A percentile compares a stretch with the other conserved stretches of the same genome.
phyloP scores from a whole-genome alignment of 2,329 filamentous ascomycete genomes.

The Pseudocercospora fuligena region DNA sequence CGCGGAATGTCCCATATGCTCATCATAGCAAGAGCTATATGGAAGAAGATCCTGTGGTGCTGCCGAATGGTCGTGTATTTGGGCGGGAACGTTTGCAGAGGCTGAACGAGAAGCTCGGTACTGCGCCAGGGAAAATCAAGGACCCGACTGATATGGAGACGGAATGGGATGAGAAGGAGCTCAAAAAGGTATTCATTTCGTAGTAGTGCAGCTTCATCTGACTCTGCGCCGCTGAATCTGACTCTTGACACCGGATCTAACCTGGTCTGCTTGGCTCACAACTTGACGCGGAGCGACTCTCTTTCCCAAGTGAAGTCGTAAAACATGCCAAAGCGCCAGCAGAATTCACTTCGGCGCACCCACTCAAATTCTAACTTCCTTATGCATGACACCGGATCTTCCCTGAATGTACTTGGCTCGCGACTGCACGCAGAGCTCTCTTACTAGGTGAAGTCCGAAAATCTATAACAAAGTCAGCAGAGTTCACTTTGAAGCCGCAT shows the following conservation, averaged over 20 bases:
- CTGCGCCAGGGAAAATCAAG: constrained; percentile 69
- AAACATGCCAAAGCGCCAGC: background rate
- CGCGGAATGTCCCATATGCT: constrained; percentile 86
- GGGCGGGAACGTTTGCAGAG: constrained; percentile 74
- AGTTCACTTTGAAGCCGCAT: background rate
- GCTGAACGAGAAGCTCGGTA: constrained; percentile 78
- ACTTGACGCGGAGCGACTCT: background rate
- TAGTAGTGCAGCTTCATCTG: constrained; percentile 43
- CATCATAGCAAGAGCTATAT: constrained; percentile 94
- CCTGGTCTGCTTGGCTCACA: too few relatives aligned
- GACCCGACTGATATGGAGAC: constrained; percentile 72
- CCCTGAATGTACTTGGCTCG: background rate
- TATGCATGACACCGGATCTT: too few relatives aligned
- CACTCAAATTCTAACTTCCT: background rate
- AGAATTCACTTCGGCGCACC: background rate
- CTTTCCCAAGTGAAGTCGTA: background rate
- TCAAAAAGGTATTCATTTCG: constrained; percentile 92
- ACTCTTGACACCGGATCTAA: background rate
- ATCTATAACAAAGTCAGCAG: too few relatives aligned
- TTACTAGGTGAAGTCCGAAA: too few relatives aligned
- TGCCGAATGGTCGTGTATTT: constrained; percentile 88
- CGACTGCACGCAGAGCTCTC: too few relatives aligned
- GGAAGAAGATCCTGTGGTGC: constrained; percentile 80
- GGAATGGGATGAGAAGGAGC: constrained; percentile 62
- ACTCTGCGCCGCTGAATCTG: background rate